Evolutionary conservation across 2,329 filamentous ascomycete genomes (phyloP), one percentile per base, ranked within the genome.

Genomic region (Helminthosporium solani): DNA sequence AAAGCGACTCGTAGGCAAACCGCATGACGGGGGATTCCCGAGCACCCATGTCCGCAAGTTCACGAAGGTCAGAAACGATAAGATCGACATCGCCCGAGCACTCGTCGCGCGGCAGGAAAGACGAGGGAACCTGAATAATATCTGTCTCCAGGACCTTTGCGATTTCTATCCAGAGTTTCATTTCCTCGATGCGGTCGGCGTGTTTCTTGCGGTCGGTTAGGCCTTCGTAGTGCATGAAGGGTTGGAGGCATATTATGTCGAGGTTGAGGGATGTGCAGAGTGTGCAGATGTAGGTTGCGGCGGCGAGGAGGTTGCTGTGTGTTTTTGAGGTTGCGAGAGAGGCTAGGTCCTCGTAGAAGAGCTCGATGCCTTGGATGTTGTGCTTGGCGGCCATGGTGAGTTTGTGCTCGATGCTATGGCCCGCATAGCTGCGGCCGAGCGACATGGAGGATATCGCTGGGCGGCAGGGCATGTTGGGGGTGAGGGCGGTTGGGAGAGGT

Each of bases 221-320:
- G 1, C 88, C 88, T 55, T 91, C 88, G 69, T 87, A 90, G 70
- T 89, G 82, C 73, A 81, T 80, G 64, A 92, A 91, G 0, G 88
- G 88, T 61, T 90, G 87, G 0, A 91, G 76, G 50, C 82, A 85
- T 54, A 89, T 75, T 55, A 89, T 80, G 8, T 72, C 59, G 18
- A 89, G 75, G 25, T 64, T 67, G 20, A 81, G 75, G 2, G 74
- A 71, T 19, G 75, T 67, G 68, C 84, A 88, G 34, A 89, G 75
- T 0, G 70, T 60, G 20, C 75, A 75, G 47, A 88, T 78, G 39
- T 78, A 70, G 2, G 69, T 64, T 20, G 87, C 85, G 1, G 85
- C 86, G 5, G 73, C 61, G 16, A 87, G 57, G 31, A 84, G 75
- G 54, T 76, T 76, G 8, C 73, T 60, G 12, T 70, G 57, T 2